A percentile compares a stretch with the other conserved stretches of the same genome.
Evolutionary conservation across 2,329 filamentous ascomycete genomes (phyloP).

Genomic region (Xylaria sp.): DNA sequence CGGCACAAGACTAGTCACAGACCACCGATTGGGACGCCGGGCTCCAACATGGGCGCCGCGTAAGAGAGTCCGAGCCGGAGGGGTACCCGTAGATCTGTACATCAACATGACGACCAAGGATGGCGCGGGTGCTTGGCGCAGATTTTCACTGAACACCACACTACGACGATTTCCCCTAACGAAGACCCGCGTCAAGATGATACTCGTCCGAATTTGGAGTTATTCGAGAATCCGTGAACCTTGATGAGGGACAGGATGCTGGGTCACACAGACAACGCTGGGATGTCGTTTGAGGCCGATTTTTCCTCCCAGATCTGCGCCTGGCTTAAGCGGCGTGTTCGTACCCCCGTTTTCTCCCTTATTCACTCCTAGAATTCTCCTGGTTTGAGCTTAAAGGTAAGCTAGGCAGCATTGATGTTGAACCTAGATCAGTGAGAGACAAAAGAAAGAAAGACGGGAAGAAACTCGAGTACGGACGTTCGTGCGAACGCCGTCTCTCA

Average conservation of each 20-base stretch:
- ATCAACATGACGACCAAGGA: conserved; percentile 28
- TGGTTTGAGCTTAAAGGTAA: background rate
- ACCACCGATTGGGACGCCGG: background rate
- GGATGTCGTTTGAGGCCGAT: too few species aligned
- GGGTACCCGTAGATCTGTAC: conserved; percentile 13
- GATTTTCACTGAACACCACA: conserved; percentile 4
- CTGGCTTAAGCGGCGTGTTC: too few species aligned
- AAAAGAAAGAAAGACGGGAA: background rate
- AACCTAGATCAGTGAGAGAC: background rate
- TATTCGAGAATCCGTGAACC: too few species aligned
- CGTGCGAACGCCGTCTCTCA: background rate
- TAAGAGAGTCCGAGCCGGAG: conserved; percentile 12
- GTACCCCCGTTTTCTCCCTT: too few species aligned
- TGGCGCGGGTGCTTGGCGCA: background rate
- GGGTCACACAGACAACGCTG: too few species aligned
- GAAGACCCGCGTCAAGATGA: too few species aligned
- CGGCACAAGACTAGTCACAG: background rate
- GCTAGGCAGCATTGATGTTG: background rate
- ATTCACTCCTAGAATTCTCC: background rate
- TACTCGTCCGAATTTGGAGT: too few species aligned
- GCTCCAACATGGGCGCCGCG: conserved; percentile 9
- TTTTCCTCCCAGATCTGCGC: too few species aligned
- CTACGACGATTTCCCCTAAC: too few species aligned
- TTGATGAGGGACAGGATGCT: too few species aligned
- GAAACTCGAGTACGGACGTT: background rate